These are phyloP conservation scores for Fragaria vesca DNA, from an alignment of 306 rosid species.

Conservation along the genomic window DNA sequence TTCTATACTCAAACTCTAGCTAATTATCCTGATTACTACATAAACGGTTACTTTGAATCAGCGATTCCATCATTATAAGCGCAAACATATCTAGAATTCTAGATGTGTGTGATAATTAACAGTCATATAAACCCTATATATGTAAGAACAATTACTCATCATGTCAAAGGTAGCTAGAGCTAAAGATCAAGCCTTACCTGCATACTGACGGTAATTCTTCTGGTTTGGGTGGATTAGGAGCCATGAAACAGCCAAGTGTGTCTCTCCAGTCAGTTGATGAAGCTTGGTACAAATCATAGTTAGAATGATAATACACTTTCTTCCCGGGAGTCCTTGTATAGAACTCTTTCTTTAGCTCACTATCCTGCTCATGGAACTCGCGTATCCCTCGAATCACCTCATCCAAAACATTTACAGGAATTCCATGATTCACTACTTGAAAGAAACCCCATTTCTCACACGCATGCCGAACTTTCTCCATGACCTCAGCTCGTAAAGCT, in stretches of 20 bases:
- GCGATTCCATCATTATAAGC: neutral
- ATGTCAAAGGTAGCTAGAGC: neutral
- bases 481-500: conserved; percentile 11
- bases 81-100: neutral
- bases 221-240: too few species aligned
- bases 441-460: conserved; percentile 49
- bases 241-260: conserved; percentile 9
- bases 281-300: conserved; percentile 29
- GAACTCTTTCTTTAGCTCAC: conserved; percentile 31
- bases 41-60: too few species aligned
- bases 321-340: conserved; percentile 25
- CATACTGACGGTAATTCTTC: too few species aligned
- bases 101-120: neutral
- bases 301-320: conserved; percentile 23
- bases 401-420: conserved; percentile 27
- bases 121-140: neutral
- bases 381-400: conserved; percentile 33
- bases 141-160: neutral
- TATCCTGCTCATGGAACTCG: conserved; percentile 41
- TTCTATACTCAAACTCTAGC: neutral
- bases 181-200: too few species aligned
- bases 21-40: neutral
- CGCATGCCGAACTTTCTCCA: conserved; percentile 33
- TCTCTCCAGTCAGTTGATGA: conserved; percentile 47
- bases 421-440: conserved; percentile 47